Evolutionary conservation across 179 eudicot genomes (phyloP).

Genomic region (Beta lomatogona): DNA sequence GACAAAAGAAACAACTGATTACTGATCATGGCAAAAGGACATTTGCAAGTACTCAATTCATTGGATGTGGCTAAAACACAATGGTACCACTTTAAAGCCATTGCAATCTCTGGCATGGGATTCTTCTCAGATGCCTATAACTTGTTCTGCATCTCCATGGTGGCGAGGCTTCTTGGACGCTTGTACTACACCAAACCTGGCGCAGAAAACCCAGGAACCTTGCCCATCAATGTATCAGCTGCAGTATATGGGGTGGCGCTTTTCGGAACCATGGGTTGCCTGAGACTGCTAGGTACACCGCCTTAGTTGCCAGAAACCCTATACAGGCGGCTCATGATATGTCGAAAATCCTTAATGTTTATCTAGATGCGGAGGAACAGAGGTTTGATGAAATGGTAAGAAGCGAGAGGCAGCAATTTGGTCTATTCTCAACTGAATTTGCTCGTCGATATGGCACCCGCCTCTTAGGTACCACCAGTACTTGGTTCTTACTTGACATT

Average conservation of each 20-base stretch:
- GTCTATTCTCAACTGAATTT: constrained; percentile 31
- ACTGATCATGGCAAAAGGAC: background rate
- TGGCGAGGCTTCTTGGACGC: constrained; percentile 44
- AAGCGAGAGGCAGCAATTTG: constrained; percentile 15
- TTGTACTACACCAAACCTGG: constrained; percentile 36
- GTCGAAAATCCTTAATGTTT: constrained; percentile 39
- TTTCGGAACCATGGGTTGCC: constrained; percentile 50
- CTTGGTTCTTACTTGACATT: constrained; percentile 42
- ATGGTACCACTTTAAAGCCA: background rate
- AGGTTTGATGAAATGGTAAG: constrained; percentile 1
- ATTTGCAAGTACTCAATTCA: background rate
- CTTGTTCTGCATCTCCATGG: constrained; percentile 43
- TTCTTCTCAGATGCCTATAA: constrained; percentile 31
- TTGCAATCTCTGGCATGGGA: background rate
- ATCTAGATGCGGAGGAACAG: constrained; percentile 33
- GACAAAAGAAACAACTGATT: no score
- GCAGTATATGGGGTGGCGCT: constrained; percentile 48
- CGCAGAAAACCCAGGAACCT: constrained; percentile 32
- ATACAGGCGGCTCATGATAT: constrained; percentile 51
- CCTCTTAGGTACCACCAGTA: constrained; percentile 34
- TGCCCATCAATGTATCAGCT: constrained; percentile 39
- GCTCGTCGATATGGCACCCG: constrained; percentile 24
- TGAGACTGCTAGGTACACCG: constrained; percentile 57
- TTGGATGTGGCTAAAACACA: constrained; percentile 1
- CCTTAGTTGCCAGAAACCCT: constrained; percentile 48